Conservation (phyloP, 1,284 basidiomycete species). For the Volvariella volvacea region DNA sequence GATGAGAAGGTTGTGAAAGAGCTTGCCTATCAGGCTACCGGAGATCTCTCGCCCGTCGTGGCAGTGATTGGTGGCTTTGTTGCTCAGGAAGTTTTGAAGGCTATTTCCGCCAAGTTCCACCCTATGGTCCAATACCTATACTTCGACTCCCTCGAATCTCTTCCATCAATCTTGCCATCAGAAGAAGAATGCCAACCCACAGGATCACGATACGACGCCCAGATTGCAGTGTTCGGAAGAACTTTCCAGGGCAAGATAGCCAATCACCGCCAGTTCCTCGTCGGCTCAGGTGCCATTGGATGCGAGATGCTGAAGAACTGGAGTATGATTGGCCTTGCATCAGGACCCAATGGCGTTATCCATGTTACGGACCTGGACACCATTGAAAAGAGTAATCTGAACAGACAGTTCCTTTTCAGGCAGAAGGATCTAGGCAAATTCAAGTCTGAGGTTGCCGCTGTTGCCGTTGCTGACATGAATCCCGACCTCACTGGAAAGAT, state of each 20-base stretch:
- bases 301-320: conserved; percentile 99
- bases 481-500: conserved; percentile 89
- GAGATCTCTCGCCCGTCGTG: conserved; percentile 89
- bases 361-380: conserved; percentile 98
- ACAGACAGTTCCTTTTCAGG: conserved; percentile 98
- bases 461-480: conserved; percentile 96
- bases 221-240: conserved; percentile 94
- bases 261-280: conserved; percentile 92
- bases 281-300: conserved; percentile 97
- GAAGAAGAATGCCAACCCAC: conserved; percentile 85
- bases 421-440: conserved; percentile 96
- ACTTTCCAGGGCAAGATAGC: conserved; percentile 91
- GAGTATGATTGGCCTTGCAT: conserved; percentile 97
- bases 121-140: conserved; percentile 95
- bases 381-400: conserved; percentile 99
- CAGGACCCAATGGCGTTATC: conserved; percentile 77
- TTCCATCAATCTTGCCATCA: conserved; percentile 70
- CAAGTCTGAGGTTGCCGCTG: conserved; percentile 94
- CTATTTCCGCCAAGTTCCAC: conserved; percentile 97
- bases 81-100: conserved; percentile 97
- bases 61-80: conserved; percentile 97
- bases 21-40: conserved; percentile 87
- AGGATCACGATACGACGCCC: conserved; percentile 87
- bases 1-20: conserved; percentile 82
- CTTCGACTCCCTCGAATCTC: conserved; percentile 96